Evolutionary conservation across 495 filamentous ascomycete genomes (phyloP), one percentile per base, ranked within the genome.

Genomic region (Neurospora discreta): DNA sequence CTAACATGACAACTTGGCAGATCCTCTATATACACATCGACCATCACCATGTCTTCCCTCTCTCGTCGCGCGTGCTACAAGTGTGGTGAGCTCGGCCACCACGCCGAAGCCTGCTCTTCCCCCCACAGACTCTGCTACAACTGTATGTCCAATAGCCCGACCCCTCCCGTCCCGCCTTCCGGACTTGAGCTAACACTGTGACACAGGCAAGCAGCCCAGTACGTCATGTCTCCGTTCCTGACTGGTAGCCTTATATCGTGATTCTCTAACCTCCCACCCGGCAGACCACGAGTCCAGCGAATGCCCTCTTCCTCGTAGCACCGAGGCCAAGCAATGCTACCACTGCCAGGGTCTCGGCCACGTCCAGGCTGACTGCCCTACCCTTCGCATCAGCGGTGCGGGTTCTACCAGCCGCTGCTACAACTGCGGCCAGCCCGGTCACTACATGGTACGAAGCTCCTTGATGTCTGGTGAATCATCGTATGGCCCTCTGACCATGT

Each of bases 321-420:
- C 96, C 73, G 95, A 99, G 84, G 92, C 92, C 46, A 99, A 99
- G 89, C 96, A 99, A 85, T 99, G 96, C 89, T 99, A 99, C 81
- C 95, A 98, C 85, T 99, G 96, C 87, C 95, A 98, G 84, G 96
- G 96, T 42, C 87, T 98, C 73, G 96, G 96, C 72, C 96, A 99
- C 80, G 95, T 99, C 78, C 96, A 99, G 85, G 96, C 96, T 74
- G 96, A 98, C 81, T 99, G 96, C 88, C 96, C 96, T 73, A 99
- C 96, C 69, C 87, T 98, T 71, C 93, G 96, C 77, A 84, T 99
- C 73, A 97, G 91, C 80, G 93, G 93, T 74, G 85, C 84, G 69
- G 89, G 90, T 71, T 86, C 89, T 60, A 90, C 89, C 77, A 92
- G 92, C 71, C 92, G 94, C 70, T 99, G 96, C 90, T 98, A 99